Conservation (phyloP, 2,329 filamentous ascomycete species). For the Claviceps lovelessii region DNA sequence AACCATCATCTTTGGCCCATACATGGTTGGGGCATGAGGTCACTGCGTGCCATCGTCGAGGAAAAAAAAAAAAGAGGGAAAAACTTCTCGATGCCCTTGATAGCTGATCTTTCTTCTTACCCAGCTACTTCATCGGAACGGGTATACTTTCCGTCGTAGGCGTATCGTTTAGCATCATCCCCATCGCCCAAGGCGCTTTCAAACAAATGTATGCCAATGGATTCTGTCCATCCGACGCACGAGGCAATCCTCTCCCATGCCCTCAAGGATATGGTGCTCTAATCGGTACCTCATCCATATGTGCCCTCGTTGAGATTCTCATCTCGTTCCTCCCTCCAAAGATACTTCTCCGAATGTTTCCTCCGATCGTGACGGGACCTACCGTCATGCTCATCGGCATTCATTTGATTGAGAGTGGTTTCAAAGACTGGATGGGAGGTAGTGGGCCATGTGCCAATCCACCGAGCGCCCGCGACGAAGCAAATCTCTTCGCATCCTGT, state of each 20-base stretch:
- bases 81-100: background rate
- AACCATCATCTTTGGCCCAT: background rate
- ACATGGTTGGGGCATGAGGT: no score
- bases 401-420: constrained; percentile 54
- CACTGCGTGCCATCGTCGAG: no score
- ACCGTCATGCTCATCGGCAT: constrained; percentile 61
- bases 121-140: constrained; percentile 61
- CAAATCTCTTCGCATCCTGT: constrained; percentile 44
- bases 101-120: background rate
- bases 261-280: constrained; percentile 61
- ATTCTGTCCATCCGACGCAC: constrained; percentile 43
- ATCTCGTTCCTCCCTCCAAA: constrained; percentile 62
- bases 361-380: constrained; percentile 63
- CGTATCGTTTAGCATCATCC: constrained; percentile 21
- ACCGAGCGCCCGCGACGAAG: constrained; percentile 26
- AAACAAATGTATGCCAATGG: constrained; percentile 66
- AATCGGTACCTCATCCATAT: constrained; percentile 53
- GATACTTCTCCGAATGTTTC: constrained; percentile 58
- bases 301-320: constrained; percentile 54
- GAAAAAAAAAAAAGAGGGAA: background rate
- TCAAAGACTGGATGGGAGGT: constrained; percentile 67
- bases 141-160: constrained; percentile 71
- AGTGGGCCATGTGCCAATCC: constrained; percentile 40
- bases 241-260: constrained; percentile 56
- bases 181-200: constrained; percentile 47